Percentiles rank a stretch among this genome's conserved stretches.
Conservation (phyloP, 106 monocot species). For the Triglochin maritima region DNA sequence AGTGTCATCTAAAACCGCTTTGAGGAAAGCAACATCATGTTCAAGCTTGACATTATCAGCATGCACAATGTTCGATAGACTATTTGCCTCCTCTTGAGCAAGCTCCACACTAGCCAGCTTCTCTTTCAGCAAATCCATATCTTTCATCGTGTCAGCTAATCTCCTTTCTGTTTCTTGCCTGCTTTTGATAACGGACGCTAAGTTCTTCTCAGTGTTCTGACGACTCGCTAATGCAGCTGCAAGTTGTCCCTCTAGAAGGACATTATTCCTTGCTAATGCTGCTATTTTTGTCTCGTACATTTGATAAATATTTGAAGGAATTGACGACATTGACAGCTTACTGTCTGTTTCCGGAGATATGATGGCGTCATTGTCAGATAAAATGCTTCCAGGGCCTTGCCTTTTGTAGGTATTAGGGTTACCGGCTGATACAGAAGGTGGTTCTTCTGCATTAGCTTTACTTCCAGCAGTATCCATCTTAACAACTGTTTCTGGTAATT, state of each 20-base stretch:
- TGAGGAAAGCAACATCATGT: conserved; percentile 93
- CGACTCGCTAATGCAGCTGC: conserved; percentile 34
- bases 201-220: conserved; percentile 55
- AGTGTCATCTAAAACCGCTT: conserved; percentile 88
- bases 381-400: conserved; percentile 4
- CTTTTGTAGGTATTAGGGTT: conserved; percentile 17
- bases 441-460: conserved; percentile 13
- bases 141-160: conserved; percentile 45
- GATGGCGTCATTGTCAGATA: conserved; percentile 10
- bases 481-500: conserved; percentile 21
- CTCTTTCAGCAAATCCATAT: conserved; percentile 73
- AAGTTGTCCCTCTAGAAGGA: conserved; percentile 48
- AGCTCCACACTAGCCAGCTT: conserved; percentile 62
- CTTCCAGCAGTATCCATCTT: conserved; percentile 30
- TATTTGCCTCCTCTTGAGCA: conserved; percentile 87
- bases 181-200: conserved; percentile 32
- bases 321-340: conserved; percentile 22
- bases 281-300: conserved; percentile 55
- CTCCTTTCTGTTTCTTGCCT: conserved; percentile 62
- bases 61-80: conserved; percentile 78
- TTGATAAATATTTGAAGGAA: conserved; percentile 41
- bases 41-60: conserved; percentile 86
- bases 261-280: conserved; percentile 39
- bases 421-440: conserved; percentile 3
- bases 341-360: conserved; percentile 20